phyloP scores from a whole-genome alignment of 306 rosid species.

The Argentina anserina region DNA sequence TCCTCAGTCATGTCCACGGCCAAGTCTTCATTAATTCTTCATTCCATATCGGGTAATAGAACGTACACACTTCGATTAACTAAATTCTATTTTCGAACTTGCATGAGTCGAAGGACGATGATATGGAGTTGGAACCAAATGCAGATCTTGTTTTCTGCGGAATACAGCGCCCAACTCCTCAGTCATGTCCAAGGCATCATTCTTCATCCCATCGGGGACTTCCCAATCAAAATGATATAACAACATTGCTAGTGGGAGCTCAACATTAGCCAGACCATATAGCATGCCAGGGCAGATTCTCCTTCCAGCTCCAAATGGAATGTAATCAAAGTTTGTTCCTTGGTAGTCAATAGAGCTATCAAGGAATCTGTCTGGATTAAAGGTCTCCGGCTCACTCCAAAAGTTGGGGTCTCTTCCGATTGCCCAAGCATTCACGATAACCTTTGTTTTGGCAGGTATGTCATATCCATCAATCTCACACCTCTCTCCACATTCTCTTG shows the following conservation, averaged over 20 bases:
- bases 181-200: conserved; percentile 15
- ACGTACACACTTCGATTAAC: too few relatives aligned
- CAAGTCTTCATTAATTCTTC: too few relatives aligned
- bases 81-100: not conserved
- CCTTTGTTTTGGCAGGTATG: conserved; percentile 14
- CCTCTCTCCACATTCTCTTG: conserved; percentile 7
- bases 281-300: conserved; percentile 14
- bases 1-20: too few relatives aligned
- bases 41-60: too few relatives aligned
- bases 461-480: conserved; percentile 20
- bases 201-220: conserved; percentile 1
- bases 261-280: conserved; percentile 10
- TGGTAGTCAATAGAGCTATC: not conserved
- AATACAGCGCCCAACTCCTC: not conserved
- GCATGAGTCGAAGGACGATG: not conserved
- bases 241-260: conserved; percentile 17
- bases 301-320: conserved; percentile 17
- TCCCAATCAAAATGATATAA: conserved; percentile 25
- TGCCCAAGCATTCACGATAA: conserved; percentile 19
- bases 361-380: conserved; percentile 19
- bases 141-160: not conserved
- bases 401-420: conserved; percentile 6
- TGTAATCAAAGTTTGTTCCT: conserved; percentile 6
- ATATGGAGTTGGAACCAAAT: conserved; percentile 11
- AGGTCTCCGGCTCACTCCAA: conserved; percentile 9